Conservation (phyloP, 768 basidiomycete genomes). For the Coprinellus aureogranulatus region DNA sequence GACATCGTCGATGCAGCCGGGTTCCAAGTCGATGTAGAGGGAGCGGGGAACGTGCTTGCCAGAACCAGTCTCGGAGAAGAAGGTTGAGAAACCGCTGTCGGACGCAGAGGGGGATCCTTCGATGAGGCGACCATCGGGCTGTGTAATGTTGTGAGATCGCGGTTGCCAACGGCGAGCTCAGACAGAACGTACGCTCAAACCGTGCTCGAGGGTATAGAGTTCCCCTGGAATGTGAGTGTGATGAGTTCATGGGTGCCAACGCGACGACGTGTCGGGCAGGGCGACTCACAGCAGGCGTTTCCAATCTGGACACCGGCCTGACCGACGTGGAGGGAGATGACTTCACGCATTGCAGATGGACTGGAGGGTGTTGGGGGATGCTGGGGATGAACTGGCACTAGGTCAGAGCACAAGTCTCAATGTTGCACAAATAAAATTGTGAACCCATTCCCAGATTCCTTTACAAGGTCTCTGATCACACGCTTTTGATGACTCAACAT, state of each 20-base stretch:
- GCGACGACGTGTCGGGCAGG: not conserved
- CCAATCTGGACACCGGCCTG: conserved; percentile 98
- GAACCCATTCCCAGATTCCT: not conserved
- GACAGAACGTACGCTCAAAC: conserved; percentile 74
- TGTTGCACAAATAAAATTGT: conserved; percentile 8
- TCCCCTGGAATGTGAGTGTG: conserved; percentile 61
- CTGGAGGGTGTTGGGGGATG: not conserved
- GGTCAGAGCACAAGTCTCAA: not conserved
- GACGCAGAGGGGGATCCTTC: conserved; percentile 72
- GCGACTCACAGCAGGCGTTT: conserved; percentile 93
- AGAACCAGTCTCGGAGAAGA: conserved; percentile 96
- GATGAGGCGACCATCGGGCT: conserved; percentile 93
- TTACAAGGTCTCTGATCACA: not conserved
- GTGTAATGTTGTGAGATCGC: conserved; percentile 18
- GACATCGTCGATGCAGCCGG: conserved; percentile 97
- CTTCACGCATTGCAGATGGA: conserved; percentile 75
- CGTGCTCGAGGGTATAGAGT: conserved; percentile 98
- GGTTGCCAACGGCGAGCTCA: conserved; percentile 6
- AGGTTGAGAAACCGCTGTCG: conserved; percentile 95
- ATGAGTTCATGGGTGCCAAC: conserved; percentile 10
- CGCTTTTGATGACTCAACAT: not conserved
- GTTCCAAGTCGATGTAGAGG: conserved; percentile 95
- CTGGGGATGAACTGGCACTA: not conserved
- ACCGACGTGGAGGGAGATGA: conserved; percentile 97
- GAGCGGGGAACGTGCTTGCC: conserved; percentile 98